Percentiles rank a stretch among this genome's conserved stretches.
phyloP scores from a whole-genome alignment of 257 asterid species.

The Verbascum thapsus region DNA sequence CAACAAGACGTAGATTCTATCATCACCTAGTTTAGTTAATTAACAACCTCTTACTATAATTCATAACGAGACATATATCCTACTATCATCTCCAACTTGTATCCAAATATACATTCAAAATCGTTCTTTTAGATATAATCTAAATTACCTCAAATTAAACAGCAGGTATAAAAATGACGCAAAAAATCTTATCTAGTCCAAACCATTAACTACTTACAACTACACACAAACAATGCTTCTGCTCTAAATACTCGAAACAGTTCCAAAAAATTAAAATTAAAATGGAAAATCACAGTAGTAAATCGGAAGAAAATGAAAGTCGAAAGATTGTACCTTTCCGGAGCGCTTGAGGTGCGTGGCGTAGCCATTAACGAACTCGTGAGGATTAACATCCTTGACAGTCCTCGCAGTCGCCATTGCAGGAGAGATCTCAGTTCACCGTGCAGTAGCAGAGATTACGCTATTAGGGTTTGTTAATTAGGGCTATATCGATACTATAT shows the following conservation, averaged over 20 bases:
- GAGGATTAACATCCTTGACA: slow-evolving; percentile 87
- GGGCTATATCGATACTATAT: not conserved
- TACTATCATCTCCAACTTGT: not conserved
- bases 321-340: slow-evolving; percentile 58
- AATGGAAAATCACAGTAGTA: not conserved
- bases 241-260: too few relatives aligned
- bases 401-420: slow-evolving; percentile 59
- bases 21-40: too few relatives aligned
- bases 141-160: too few relatives aligned
- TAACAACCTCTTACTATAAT: too few relatives aligned
- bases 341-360: slow-evolving; percentile 83
- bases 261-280: not conserved
- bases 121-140: not conserved
- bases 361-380: slow-evolving; percentile 76
- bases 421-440: slow-evolving; percentile 24
- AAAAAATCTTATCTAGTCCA: not conserved
- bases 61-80: not conserved
- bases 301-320: not conserved
- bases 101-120: not conserved
- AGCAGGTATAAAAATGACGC: too few relatives aligned
- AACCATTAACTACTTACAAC: not conserved
- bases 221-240: not conserved
- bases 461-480: slow-evolving; percentile 33
- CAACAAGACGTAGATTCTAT: not conserved
- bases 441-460: slow-evolving; percentile 13